These are phyloP conservation scores for Tolypocladium amazonense DNA, from an alignment of 2,329 filamentous ascomycete species.

Conservation along the genomic window DNA sequence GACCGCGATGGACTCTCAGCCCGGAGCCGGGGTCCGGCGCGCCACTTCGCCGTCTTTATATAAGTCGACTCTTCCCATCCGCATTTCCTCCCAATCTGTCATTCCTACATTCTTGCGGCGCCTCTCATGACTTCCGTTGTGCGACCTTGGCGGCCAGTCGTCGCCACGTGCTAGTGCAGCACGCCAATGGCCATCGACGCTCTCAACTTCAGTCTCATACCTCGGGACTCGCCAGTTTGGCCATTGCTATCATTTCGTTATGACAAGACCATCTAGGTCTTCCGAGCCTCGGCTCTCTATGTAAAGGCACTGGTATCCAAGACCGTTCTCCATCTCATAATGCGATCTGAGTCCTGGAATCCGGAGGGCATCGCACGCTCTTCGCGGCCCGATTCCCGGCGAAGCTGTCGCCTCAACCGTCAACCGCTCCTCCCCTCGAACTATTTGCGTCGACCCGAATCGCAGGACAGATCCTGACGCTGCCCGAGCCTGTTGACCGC, in stretches of 20 bases:
- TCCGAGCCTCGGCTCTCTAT: neutral
- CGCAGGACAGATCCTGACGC: neutral
- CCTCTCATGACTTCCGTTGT: neutral
- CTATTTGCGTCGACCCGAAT: neutral
- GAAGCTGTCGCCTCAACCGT: neutral
- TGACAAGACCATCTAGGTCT: neutral
- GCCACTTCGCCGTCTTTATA: neutral
- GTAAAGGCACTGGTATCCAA: neutral
- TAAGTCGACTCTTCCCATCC: neutral
- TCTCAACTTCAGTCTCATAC: neutral
- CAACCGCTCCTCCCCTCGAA: neutral
- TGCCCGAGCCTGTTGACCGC: neutral
- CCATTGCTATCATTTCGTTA: neutral
- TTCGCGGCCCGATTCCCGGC: neutral
- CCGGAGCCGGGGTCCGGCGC: conserved; percentile 6
- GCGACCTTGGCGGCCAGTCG: neutral
- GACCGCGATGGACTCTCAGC: conserved; percentile 15
- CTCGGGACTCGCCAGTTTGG: neutral
- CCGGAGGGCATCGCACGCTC: neutral
- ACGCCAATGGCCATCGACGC: neutral
- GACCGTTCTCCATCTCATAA: neutral
- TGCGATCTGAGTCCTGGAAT: neutral
- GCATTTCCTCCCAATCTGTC: neutral
- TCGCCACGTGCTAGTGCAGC: neutral
- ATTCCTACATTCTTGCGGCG: neutral